Evolutionary conservation across 495 filamentous ascomycete species (phyloP), one percentile per base, ranked within the genome.

Genomic region (Elasticomyces elasticus): DNA sequence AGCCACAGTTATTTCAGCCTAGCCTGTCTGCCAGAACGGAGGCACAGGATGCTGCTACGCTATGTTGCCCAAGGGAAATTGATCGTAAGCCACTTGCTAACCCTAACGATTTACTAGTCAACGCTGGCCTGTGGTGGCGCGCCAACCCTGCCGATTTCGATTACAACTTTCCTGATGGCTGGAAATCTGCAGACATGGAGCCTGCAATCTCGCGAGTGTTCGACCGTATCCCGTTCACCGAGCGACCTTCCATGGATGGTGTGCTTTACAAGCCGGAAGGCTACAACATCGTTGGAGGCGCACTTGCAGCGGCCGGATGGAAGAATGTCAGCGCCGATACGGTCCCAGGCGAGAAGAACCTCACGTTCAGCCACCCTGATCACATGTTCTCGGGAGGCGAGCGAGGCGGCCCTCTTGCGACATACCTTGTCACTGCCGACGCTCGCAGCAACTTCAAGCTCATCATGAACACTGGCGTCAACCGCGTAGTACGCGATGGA

Each of bases 321-420:
- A 74, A 71, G 38, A 66, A 76, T 43, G 75, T 86, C 41, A 75
- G 72, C 3, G 78, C 84, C 37, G 84, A 84, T 62, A 64, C 71
- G 13, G 65, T 71, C 35, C 82, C 84, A 1, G 70, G 79, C 44
- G 55, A 73, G 61, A 90, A 90, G 74, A 79, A 86, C 68, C 70
- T 76, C 57, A 81, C 77, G 26, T 88, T 74, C 60, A 70, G 78
- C 44, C 76, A 82, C 64, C 76, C 81, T n/a, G 72, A 82, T 10
- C 86, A 79, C 68, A 88, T 87, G 78, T 84, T 78, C 68, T 67
- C 71, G 22, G 68, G 79, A 49, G 83, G 80, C 40, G 74, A 85
- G 68, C 76, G 86, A 52, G 81, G 80, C 31, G 86, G 86, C 11
- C 86, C 85, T 43, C 69, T 87, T 60, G 79, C 79, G 7, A 88